phyloP scores from a whole-genome alignment of 75 land plant genomes.

The Picea glauca region DNA sequence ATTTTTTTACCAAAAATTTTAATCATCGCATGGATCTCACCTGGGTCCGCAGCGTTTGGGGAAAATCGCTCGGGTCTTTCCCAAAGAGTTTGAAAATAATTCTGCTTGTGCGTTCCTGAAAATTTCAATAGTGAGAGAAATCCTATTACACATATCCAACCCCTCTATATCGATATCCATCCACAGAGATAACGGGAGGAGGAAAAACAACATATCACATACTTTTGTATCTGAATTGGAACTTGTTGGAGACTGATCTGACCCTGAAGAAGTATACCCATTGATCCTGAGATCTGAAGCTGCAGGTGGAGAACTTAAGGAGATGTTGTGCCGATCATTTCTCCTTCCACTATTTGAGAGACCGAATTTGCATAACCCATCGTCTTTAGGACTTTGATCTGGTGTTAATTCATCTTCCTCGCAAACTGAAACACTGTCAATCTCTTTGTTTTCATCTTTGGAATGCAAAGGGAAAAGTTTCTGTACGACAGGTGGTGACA shows the following conservation, averaged over 20 bases:
- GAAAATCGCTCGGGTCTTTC: constrained; percentile 50
- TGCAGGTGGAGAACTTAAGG: background rate
- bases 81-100: constrained; percentile 75
- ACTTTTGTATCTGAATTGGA: constrained; percentile 66
- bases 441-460: constrained; percentile 14
- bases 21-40: no score
- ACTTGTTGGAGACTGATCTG: constrained; percentile 78
- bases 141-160: no score
- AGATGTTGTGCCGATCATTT: constrained; percentile 17
- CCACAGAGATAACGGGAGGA: background rate
- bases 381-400: constrained; percentile 17
- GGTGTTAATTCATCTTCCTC: constrained; percentile 15
- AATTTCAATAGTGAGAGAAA: no score
- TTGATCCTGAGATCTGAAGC: constrained; percentile 14
- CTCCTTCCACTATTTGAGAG: constrained; percentile 30
- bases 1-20: no score
- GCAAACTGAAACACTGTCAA: constrained; percentile 13
- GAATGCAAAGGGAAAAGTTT: constrained; percentile 52
- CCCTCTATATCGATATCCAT: no score
- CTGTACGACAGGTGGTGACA: constrained; percentile 50
- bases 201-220: background rate
- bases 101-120: constrained; percentile 57
- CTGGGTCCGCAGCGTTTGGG: constrained; percentile 24
- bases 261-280: constrained; percentile 60
- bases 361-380: constrained; percentile 18